Base-by-base conservation (phyloP, 371 early-diverging fungal genomes). In the Furculomyces boomerangus region DNA sequence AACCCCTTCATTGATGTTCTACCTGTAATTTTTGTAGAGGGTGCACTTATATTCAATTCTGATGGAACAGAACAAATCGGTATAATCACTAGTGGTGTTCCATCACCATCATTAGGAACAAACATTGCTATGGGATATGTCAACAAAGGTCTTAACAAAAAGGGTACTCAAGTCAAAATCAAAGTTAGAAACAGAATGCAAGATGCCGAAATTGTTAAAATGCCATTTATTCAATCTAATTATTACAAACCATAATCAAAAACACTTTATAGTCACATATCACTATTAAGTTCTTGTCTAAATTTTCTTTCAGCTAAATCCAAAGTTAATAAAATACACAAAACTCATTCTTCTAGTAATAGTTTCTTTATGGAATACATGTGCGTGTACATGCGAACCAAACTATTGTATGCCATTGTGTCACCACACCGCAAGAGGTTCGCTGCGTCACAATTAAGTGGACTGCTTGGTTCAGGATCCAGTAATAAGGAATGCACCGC, bases 91-190 rank as follows among this genome's bases (percentile, higher is more conserved):
- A 83, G 83, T 25, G 97, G 98, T 8, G 83, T 88, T 66, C 97
- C 97, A 28, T 83, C 90, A 1, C 98, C 98, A 20, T 74, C 78
- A 1, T 71, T 91, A 50, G 89, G 89, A 73, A 86, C 90, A 77
- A 97, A 96, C 76, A 76, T 97, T 61, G 96, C 94, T 18, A 97
- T 97, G 88, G 98, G 83, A 1, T 94, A 93, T 58, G 90, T 97
- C 53, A 73, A 78, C 66, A 75, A 74, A 39, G 91, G 90, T 2
- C 72, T 74, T 66, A 86, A 88, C 72, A 94, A 93, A 79, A 65
- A 64, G 18, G 90, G 87, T 30, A 93, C 95, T 24, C 77, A 80
- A 56, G 70, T 96, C 49, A 71, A 77, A 67, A 93, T 96, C 58
- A 79, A 84, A 66, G 93, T 97, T 50, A 79, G 98, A 63, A 80